Conservation (phyloP, 2,329 filamentous ascomycete genomes). For the Sclerotinia glacialis region DNA sequence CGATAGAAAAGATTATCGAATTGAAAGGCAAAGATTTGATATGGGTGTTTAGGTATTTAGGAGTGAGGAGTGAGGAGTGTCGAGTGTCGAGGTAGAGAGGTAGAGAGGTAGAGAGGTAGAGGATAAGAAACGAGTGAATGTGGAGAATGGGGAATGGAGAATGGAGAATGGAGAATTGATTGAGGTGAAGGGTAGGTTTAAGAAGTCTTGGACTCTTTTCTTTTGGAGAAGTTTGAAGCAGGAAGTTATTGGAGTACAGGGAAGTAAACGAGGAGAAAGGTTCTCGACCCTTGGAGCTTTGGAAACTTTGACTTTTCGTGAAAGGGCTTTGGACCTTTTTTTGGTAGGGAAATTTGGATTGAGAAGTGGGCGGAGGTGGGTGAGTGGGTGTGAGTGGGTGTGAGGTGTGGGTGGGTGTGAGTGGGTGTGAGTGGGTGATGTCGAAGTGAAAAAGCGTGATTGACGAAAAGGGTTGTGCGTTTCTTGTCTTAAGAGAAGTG, state of each 20-base stretch:
- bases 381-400: not conserved
- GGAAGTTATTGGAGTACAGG: not conserved
- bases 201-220: not conserved
- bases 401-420: not conserved
- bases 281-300: constrained; percentile 1
- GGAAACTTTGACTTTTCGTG: not conserved
- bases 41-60: not conserved
- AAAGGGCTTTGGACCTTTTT: not conserved
- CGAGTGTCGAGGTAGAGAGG: not conserved
- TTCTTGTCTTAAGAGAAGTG: too few relatives aligned
- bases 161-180: constrained; percentile 4
- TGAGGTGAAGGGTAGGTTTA: not conserved
- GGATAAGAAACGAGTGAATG: constrained; percentile 9
- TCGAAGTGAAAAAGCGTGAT: not conserved
- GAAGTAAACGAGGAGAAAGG: not conserved
- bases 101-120: too few relatives aligned
- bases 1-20: not conserved
- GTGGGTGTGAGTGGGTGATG: not conserved
- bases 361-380: not conserved
- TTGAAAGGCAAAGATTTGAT: not conserved
- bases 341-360: not conserved
- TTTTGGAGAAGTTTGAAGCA: not conserved
- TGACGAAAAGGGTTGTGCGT: not conserved
- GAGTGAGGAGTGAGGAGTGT: not conserved
- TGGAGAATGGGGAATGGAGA: constrained; percentile 8